A percentile compares a stretch with the other conserved stretches of the same genome.
Conservation (phyloP, 2,329 filamentous ascomycete genomes). For the Colletotrichum cordylinicola region DNA sequence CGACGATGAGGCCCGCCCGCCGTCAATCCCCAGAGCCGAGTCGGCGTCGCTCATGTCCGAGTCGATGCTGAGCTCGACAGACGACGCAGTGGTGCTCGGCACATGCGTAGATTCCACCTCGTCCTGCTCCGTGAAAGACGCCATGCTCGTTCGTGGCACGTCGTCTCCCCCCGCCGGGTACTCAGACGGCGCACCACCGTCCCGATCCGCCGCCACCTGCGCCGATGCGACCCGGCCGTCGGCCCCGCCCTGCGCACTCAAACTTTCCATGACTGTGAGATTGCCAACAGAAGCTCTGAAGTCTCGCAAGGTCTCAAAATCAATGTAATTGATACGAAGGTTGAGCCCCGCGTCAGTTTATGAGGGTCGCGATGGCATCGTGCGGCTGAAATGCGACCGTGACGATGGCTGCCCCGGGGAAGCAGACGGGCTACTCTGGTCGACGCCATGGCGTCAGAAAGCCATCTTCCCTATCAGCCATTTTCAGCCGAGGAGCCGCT, state of each 20-base stretch:
- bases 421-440: not conserved
- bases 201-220: not conserved
- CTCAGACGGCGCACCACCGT: not conserved
- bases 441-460: not conserved
- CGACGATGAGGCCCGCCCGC: not conserved
- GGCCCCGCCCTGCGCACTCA: not conserved
- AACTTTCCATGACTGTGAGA: not conserved
- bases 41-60: conserved; percentile 5
- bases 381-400: not conserved
- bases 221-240: not conserved
- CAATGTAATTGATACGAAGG: not conserved
- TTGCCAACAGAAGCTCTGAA: not conserved
- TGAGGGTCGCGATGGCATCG: not conserved
- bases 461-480: not conserved
- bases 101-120: conserved; percentile 21
- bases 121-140: not conserved
- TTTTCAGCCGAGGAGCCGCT: not conserved
- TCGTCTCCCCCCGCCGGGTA: not conserved
- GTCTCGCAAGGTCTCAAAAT: not conserved
- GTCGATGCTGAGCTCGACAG: not conserved
- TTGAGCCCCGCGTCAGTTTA: not conserved
- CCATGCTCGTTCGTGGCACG: not conserved
- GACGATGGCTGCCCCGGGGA: not conserved
- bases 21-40: conserved; percentile 6
- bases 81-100: not conserved